Evolutionary conservation across 345 rosid genomes (phyloP).

Genomic region (Salix brachista): DNA sequence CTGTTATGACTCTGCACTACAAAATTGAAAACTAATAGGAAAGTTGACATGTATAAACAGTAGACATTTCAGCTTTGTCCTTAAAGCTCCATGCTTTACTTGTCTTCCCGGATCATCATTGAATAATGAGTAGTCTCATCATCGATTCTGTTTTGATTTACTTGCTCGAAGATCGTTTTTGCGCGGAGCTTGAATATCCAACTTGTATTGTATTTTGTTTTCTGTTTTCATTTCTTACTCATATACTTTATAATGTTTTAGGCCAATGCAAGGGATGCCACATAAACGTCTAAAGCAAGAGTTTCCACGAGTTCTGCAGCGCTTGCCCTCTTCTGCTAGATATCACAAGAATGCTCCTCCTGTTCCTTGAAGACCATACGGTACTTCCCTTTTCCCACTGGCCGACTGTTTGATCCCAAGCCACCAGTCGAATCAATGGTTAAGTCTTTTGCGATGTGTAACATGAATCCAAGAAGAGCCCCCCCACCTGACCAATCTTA

Average conservation of each 20-base stretch:
- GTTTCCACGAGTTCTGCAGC: constrained; percentile 55
- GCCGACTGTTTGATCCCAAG: neutral
- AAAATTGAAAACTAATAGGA: neutral
- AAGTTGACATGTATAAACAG: neutral
- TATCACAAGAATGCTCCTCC: constrained; percentile 55
- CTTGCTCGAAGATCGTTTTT: neutral
- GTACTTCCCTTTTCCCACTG: neutral
- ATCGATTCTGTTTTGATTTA: neutral
- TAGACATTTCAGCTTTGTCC: neutral
- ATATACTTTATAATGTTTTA: constrained; percentile 15
- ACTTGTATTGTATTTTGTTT: neutral
- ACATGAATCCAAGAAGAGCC: constrained; percentile 8
- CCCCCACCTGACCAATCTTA: constrained; percentile 1
- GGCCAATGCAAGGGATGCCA: constrained; percentile 60
- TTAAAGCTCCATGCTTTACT: neutral
- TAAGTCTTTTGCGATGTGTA: neutral
- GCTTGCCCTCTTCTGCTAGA: constrained; percentile 80
- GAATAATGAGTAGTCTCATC: neutral
- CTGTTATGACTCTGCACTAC: neutral
- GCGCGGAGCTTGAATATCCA: neutral
- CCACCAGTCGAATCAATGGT: neutral
- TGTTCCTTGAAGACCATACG: constrained; percentile 39
- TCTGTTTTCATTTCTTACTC: constrained; percentile 2
- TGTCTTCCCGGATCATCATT: neutral
- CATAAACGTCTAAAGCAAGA: constrained; percentile 71